Evolutionary conservation across 1,284 basidiomycete species (phyloP).

Genomic region (Inonotus hispidus): DNA sequence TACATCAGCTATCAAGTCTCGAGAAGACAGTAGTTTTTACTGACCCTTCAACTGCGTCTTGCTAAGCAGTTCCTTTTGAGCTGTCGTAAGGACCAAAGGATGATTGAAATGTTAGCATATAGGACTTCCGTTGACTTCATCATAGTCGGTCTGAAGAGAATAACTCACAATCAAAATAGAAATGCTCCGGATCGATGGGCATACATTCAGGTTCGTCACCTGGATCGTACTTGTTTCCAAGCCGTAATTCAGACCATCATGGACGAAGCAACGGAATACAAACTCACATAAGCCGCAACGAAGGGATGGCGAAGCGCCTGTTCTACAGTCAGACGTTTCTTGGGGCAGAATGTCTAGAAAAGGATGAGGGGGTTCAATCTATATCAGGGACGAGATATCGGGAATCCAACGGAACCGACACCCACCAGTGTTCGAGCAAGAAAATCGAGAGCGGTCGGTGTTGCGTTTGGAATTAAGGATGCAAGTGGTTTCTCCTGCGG

Average conservation of each 20-base stretch:
- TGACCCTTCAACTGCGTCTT: conserved; percentile 65
- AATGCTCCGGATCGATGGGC: conserved; percentile 76
- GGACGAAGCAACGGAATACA: not conserved
- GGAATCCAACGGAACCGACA: conserved; percentile 61
- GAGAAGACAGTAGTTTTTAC: not conserved
- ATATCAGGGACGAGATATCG: conserved; percentile 19
- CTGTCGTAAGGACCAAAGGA: conserved; percentile 33
- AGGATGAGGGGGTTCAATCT: conserved; percentile 72
- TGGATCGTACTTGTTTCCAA: conserved; percentile 74
- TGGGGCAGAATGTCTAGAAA: conserved; percentile 88
- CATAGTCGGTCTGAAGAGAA: not conserved
- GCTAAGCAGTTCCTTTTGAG: conserved; percentile 70
- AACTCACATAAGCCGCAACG: conserved; percentile 74
- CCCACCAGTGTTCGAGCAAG: conserved; percentile 78
- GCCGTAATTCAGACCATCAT: conserved; percentile 22
- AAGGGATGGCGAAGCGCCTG: conserved; percentile 95
- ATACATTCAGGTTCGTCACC: conserved; percentile 76
- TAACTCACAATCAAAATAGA: conserved; percentile 74
- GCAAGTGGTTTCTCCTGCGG: conserved; percentile 91
- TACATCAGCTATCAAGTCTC: not conserved
- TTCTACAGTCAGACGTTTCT: conserved; percentile 94
- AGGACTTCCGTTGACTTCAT: too few species aligned
- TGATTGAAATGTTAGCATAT: conserved; percentile 1
- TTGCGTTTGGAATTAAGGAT: conserved; percentile 88
- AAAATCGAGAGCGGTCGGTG: conserved; percentile 90